Base-by-base conservation (phyloP, 352 stramenopile species). In the Globisporangium spiculum region DNA sequence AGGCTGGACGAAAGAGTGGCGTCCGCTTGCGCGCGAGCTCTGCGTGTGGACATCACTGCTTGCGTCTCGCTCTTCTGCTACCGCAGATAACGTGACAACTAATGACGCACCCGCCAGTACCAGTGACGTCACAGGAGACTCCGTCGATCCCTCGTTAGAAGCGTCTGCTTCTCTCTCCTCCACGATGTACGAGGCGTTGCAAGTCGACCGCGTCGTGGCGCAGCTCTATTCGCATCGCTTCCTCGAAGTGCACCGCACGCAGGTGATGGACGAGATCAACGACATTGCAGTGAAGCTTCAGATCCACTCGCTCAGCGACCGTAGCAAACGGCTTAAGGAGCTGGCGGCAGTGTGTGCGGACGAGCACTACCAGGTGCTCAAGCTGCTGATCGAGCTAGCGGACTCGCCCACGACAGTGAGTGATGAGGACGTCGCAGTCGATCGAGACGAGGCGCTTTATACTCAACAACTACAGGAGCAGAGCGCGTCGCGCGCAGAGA, bases 321-420 rank as follows among this genome's bases (percentile, higher is more conserved):
- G 81, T 26, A 78, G 75, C 1, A 44, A 74, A 1, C 76, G 70
- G 44, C 55, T 92, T 8, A 32, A 75, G 50, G 30, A 60, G 30
- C 65, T 92, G 46, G 64, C 76, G 36, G n/a, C 44, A 3, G 22
- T 50, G 14, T 87, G 76, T 30, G 36, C 48, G 1, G 55, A 69
- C 5, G 34, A 57, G 46, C 74, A 91, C 34, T 79, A 75, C 36
- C 69, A 75, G 46, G 76, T 87, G 38, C 59, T 91, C 26, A 90
- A 89, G 71, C 67, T 90, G 59, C 72, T 92, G 54, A 60, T 91
- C 30, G 82, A 86, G 67, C 68, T 92, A 55, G 78, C 82, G n/a
- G 67, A 78, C 12, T 67, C 73, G 1, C 82, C 84, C 22, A 90
- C 82, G 4, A 64, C 53, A 0, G 79, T 75, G 6, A 78, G 65